Evolutionary conservation across 306 rosid species (phyloP).

Genomic region (Dalbergia cultrata): DNA sequence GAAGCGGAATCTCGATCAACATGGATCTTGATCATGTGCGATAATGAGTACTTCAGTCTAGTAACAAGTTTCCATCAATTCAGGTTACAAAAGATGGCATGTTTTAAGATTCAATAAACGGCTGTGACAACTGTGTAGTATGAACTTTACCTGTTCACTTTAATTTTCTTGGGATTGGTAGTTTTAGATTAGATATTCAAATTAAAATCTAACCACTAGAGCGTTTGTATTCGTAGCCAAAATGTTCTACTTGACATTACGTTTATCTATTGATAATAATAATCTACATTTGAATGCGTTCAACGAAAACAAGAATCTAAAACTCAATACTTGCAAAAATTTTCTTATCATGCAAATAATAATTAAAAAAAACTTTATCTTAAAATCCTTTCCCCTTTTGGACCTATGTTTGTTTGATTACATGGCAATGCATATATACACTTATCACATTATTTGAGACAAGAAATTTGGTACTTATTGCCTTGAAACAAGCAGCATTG

Average conservation of each 20-base stretch:
- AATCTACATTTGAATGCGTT: not conserved
- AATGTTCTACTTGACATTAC: not conserved
- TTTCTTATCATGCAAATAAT: no score
- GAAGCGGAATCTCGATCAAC: slow-evolving; percentile 36
- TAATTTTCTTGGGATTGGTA: not conserved
- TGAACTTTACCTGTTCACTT: not conserved
- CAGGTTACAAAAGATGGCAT: slow-evolving; percentile 1
- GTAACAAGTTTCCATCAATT: slow-evolving; percentile 25
- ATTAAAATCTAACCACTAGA: not conserved
- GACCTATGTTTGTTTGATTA: not conserved
- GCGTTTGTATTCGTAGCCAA: not conserved
- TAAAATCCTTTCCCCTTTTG: not conserved
- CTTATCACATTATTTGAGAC: not conserved
- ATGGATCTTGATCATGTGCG: slow-evolving; percentile 44
- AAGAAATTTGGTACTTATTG: not conserved
- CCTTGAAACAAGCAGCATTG: not conserved
- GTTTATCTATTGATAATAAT: no score
- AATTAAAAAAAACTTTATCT: not conserved
- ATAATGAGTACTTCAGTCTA: slow-evolving; percentile 29
- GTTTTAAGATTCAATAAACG: slow-evolving; percentile 18
- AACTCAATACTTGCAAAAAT: not conserved
- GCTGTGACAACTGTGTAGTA: not conserved
- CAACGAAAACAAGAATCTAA: not conserved
- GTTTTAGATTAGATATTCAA: not conserved
- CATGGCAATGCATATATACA: not conserved